Percentiles rank a stretch among this genome's conserved stretches.
These are phyloP conservation scores for Westerdykella sp. DNA, from an alignment of 2,329 filamentous ascomycete genomes.

Conservation along the genomic window DNA sequence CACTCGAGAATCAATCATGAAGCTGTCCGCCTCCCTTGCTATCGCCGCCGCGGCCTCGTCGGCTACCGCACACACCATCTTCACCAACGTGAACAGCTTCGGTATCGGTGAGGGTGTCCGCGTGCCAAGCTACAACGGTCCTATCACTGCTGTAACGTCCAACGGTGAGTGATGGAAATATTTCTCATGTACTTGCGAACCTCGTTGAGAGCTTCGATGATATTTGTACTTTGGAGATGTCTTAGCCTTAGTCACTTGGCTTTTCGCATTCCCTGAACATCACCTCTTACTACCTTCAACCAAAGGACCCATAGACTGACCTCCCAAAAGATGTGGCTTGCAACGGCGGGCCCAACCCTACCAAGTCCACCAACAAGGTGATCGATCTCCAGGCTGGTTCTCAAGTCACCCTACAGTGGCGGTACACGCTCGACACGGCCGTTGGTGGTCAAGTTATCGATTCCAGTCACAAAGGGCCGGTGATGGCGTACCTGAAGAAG, in stretches of 20 bases:
- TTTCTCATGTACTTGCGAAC: too few species aligned
- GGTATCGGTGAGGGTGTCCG: conserved; percentile 48
- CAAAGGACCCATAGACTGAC: conserved; percentile 42
- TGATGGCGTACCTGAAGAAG: conserved; percentile 54
- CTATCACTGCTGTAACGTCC: too few species aligned
- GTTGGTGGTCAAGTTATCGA: conserved; percentile 47
- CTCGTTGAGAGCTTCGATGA: too few species aligned
- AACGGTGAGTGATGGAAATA: too few species aligned
- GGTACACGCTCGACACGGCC: conserved; percentile 47
- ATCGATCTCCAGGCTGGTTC: conserved; percentile 42
- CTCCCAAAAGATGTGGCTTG: conserved; percentile 48
- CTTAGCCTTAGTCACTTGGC: too few species aligned
- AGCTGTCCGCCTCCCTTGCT: conserved; percentile 19
- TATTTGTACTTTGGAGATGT: too few species aligned
- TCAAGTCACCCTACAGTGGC: conserved; percentile 51
- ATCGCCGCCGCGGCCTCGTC: conserved; percentile 27
- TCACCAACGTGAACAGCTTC: conserved; percentile 44
- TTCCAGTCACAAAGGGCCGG: conserved; percentile 51
- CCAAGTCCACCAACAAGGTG: conserved; percentile 24
- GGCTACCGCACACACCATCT: conserved; percentile 47
- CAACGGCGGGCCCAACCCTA: conserved; percentile 53
- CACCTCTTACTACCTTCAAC: not conserved
- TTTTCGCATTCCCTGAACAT: not conserved
- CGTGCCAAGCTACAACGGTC: conserved; percentile 38
- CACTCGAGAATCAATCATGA: conserved; percentile 15